Percentiles rank a stretch among this genome's conserved stretches.
phyloP scores from a whole-genome alignment of 2,329 filamentous ascomycete species.

The Rhynchosporium secalis region DNA sequence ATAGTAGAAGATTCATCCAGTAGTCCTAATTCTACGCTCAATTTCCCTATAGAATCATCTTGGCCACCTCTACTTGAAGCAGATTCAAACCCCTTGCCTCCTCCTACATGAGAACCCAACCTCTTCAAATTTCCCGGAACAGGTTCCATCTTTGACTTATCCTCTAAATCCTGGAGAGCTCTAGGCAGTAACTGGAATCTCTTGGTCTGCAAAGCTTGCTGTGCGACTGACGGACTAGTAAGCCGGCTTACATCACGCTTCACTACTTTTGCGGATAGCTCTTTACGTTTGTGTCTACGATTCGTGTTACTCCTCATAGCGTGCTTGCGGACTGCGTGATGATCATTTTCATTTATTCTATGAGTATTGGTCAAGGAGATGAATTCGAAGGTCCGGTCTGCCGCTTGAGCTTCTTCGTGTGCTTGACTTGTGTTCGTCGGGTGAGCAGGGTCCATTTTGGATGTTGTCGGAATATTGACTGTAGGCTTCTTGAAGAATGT shows the following conservation, averaged over 20 bases:
- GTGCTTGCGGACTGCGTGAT: slow-evolving; percentile 3
- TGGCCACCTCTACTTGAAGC: background rate
- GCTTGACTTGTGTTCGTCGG: too few species aligned
- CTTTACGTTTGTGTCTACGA: slow-evolving; percentile 9
- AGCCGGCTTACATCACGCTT: background rate
- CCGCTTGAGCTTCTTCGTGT: too few species aligned
- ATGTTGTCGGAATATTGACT: too few species aligned
- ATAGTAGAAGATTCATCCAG: background rate
- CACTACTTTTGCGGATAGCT: background rate
- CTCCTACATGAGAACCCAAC: background rate
- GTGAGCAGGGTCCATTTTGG: too few species aligned
- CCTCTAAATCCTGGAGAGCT: slow-evolving; percentile 1
- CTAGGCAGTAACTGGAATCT: background rate
- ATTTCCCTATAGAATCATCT: background rate
- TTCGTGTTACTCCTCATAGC: slow-evolving; percentile 8
- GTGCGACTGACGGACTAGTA: slow-evolving; percentile 9
- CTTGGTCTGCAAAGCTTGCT: slow-evolving; percentile 4
- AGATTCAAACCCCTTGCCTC: background rate
- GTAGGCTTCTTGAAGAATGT: too few species aligned
- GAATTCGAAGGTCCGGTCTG: slow-evolving; percentile 2
- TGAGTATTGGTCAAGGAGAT: slow-evolving; percentile 5
- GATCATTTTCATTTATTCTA: background rate
- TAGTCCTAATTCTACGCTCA: background rate
- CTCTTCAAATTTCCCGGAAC: background rate
- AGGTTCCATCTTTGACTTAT: background rate